phyloP scores from a whole-genome alignment of 768 basidiomycete genomes.

The Symmetrospora coprosmae region DNA sequence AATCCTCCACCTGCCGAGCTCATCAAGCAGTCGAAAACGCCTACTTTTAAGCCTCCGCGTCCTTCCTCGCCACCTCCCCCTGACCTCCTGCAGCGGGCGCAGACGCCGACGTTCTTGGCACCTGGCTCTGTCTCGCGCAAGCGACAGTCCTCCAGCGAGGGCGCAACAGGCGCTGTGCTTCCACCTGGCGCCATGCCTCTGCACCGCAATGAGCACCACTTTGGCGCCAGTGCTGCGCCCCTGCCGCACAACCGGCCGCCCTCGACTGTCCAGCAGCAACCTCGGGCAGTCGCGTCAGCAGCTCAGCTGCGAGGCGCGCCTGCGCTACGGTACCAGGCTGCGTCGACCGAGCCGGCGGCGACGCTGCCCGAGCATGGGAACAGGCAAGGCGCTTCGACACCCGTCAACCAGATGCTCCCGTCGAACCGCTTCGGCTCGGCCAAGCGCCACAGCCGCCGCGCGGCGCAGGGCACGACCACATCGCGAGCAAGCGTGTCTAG shows the following conservation, averaged over 20 bases:
- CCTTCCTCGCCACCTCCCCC: constrained; percentile 85
- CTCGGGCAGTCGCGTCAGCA: not conserved
- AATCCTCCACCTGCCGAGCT: constrained; percentile 18
- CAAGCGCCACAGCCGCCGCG: not conserved
- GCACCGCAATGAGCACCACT: not conserved
- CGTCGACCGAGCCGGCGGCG: constrained; percentile 1
- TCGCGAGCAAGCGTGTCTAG: constrained; percentile 26
- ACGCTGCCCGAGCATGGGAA: not conserved
- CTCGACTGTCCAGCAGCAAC: no score
- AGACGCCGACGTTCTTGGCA: constrained; percentile 33
- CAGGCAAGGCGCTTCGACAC: constrained; percentile 4
- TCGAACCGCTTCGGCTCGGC: constrained; percentile 6
- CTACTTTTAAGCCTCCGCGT: constrained; percentile 47
- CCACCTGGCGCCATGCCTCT: constrained; percentile 13
- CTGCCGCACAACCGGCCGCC: not conserved
- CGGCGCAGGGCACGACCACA: constrained; percentile 7
- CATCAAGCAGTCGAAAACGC: not conserved
- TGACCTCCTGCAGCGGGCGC: constrained; percentile 76
- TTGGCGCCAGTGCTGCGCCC: constrained; percentile 10
- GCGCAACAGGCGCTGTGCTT: constrained; percentile 26
- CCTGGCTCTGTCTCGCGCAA: constrained; percentile 30
- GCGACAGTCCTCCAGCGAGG: constrained; percentile 24
- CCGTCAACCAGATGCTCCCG: constrained; percentile 18
- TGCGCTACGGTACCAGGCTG: constrained; percentile 21
- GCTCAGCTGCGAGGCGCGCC: constrained; percentile 15